Conservation (phyloP, 371 early-diverging fungal species). For the Mortierella sp. region DNA sequence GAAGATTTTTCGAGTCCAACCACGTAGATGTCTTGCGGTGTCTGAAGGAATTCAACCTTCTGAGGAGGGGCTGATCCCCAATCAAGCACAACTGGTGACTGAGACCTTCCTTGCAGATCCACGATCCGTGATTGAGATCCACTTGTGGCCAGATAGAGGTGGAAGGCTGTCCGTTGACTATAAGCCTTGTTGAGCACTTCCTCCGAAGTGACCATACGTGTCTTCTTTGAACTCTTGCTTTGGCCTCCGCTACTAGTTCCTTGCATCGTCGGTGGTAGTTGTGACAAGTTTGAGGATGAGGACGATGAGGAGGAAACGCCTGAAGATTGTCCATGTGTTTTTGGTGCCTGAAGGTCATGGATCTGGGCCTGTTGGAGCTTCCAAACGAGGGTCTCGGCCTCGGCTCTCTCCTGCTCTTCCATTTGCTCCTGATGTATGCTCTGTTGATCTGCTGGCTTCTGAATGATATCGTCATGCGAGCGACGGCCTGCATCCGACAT, state of each 20-base stretch:
- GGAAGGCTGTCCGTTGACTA: conserved; percentile 24
- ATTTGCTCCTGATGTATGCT: conserved; percentile 29
- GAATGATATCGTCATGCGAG: conserved; percentile 33
- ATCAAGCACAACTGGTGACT: conserved; percentile 38
- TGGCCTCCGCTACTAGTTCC: no score
- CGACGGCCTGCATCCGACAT: conserved; percentile 8
- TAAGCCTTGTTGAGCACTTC: conserved; percentile 41
- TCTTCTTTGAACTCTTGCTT: conserved; percentile 4
- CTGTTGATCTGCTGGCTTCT: conserved; percentile 32
- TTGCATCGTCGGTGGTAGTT: no score
- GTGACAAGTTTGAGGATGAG: conserved; percentile 10
- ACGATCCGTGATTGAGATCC: conserved; percentile 49
- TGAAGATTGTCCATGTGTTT: no score
- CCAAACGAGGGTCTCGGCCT: conserved; percentile 11
- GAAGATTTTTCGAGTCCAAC: conserved; percentile 41
- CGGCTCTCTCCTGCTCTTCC: conserved; percentile 30
- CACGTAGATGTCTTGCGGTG: conserved; percentile 35
- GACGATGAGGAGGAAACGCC: conserved; percentile 11
- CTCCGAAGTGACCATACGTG: conserved; percentile 54
- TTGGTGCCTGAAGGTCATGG: not conserved
- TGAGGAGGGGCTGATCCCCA: conserved; percentile 41
- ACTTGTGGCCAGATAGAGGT: conserved; percentile 41
- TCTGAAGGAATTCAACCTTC: conserved; percentile 44
- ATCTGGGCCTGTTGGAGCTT: conserved; percentile 12
- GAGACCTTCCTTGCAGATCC: conserved; percentile 36